phyloP scores from a whole-genome alignment of 2,329 filamentous ascomycete species.

The Neophaeococcomyces mojaviensis region DNA sequence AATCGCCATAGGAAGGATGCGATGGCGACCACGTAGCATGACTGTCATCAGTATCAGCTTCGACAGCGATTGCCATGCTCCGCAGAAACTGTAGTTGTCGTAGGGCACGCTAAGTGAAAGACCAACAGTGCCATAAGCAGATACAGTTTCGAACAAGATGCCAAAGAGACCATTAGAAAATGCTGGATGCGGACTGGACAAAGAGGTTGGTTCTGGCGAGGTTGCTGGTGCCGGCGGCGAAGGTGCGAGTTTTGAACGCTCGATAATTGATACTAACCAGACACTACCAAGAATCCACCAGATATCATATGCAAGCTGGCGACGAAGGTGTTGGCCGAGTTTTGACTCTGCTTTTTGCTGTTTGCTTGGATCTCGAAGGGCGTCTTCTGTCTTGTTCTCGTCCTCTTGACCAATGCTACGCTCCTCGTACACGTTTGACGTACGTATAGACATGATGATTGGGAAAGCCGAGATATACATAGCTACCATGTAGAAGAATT shows the following conservation, averaged over 20 bases:
- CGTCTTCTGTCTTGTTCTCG: background rate
- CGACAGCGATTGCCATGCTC: constrained; percentile 47
- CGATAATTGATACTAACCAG: constrained; percentile 41
- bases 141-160: constrained; percentile 48
- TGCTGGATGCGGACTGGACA: constrained; percentile 15
- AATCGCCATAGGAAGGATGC: constrained; percentile 49
- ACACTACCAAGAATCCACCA: constrained; percentile 40
- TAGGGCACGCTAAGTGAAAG: constrained; percentile 50
- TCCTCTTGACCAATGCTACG: constrained; percentile 5
- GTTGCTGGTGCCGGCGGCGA: background rate
- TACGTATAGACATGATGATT: constrained; percentile 53
- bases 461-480: constrained; percentile 62
- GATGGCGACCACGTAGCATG: constrained; percentile 50
- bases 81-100: constrained; percentile 48
- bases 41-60: constrained; percentile 55
- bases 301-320: constrained; percentile 40
- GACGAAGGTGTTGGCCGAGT: constrained; percentile 29
- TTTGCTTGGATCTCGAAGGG: background rate
- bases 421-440: constrained; percentile 95
- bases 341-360: background rate
- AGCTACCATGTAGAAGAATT: constrained; percentile 55
- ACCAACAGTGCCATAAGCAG: constrained; percentile 56
- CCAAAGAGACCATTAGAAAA: constrained; percentile 24
- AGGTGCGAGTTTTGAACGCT: constrained; percentile 17
- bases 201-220: background rate